phyloP scores from a whole-genome alignment of 495 filamentous ascomycete genomes.

The Chaetomium tenue region DNA sequence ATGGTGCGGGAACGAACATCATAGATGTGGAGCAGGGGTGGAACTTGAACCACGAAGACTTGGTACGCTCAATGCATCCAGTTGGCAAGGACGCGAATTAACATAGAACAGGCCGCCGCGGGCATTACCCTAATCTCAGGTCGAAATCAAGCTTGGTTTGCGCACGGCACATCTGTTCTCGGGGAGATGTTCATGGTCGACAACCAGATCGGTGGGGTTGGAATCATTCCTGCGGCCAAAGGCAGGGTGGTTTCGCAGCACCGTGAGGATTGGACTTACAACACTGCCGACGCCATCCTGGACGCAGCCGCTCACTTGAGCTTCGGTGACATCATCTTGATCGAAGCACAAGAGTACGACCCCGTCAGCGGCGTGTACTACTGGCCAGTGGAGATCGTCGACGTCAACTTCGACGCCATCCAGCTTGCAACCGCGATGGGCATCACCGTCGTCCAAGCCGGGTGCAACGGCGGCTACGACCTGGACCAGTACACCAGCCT shows the following conservation, averaged over 20 bases:
- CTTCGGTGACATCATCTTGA: conserved; percentile 26
- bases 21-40: conserved; percentile 28
- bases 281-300: conserved; percentile 25
- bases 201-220: conserved; percentile 27
- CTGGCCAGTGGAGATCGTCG: conserved; percentile 27
- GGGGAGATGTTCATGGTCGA: conserved; percentile 30
- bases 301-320: conserved; percentile 20
- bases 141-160: conserved; percentile 6
- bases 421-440: conserved; percentile 20
- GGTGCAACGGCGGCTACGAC: conserved; percentile 23
- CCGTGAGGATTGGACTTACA: conserved; percentile 3
- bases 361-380: conserved; percentile 9
- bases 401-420: conserved; percentile 25
- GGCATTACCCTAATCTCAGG: conserved; percentile 21
- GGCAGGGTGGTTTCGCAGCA: conserved; percentile 22
- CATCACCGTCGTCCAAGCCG: conserved; percentile 28
- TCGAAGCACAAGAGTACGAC: conserved; percentile 26
- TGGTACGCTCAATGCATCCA: too few relatives aligned
- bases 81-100: too few relatives aligned
- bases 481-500: conserved; percentile 21
- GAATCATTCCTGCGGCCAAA: conserved; percentile 22
- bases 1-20: conserved; percentile 17
- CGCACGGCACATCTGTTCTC: conserved; percentile 27
- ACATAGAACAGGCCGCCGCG: neutral
- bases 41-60: conserved; percentile 24